A percentile compares a stretch with the other conserved stretches of the same genome.
Conservation (phyloP, 768 basidiomycete species). For the Filobasidium wieringae region DNA sequence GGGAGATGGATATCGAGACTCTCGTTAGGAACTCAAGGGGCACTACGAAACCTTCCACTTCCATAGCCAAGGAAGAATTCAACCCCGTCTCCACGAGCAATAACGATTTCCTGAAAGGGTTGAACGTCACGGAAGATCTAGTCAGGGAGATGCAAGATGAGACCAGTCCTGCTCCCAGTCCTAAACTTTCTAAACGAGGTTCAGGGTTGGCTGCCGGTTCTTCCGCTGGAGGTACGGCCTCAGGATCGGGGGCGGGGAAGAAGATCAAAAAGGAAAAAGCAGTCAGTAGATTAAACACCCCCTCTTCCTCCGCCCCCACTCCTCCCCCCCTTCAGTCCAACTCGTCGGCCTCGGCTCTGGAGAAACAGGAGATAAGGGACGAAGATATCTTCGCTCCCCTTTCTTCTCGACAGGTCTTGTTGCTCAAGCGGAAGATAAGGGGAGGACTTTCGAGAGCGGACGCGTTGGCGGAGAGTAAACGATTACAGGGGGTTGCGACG, state of each 20-base stretch:
- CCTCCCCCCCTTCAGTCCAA: no score
- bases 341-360: not conserved
- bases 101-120: no score
- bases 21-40: no score
- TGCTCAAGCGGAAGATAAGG: conserved; percentile 89
- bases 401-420: conserved; percentile 84
- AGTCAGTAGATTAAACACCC: not conserved
- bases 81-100: no score
- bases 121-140: no score
- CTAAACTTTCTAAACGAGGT: no score
- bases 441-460: conserved; percentile 47
- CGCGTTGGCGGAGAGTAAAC: conserved; percentile 43
- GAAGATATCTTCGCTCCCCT: conserved; percentile 43
- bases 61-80: no score
- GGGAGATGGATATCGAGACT: not conserved
- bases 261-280: conserved; percentile 10
- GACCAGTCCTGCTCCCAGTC: no score
- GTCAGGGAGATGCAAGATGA: no score
- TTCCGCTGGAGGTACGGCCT: not conserved
- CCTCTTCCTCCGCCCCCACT: not conserved
- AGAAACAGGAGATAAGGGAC: conserved; percentile 17
- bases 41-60: no score
- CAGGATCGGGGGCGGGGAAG: conserved; percentile 34
- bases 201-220: not conserved
- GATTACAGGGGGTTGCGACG: not conserved